Evolutionary conservation across 352 stramenopile species (phyloP).

Genomic region (Pythium dissotocum): DNA sequence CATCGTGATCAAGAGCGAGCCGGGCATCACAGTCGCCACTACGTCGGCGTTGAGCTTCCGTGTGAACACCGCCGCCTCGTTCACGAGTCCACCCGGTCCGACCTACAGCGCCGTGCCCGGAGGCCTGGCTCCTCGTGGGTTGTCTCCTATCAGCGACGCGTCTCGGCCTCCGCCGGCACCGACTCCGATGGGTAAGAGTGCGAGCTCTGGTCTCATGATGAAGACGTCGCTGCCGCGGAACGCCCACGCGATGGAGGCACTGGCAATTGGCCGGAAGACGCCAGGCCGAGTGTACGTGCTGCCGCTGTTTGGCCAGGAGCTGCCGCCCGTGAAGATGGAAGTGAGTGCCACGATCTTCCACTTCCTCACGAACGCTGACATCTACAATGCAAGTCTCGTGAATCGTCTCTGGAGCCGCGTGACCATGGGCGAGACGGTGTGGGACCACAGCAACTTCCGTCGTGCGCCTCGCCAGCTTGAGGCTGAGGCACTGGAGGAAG

Average conservation of each 20-base stretch:
- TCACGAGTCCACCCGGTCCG: slow-evolving; percentile 12
- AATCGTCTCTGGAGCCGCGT: slow-evolving; percentile 82
- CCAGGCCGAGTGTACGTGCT: slow-evolving; percentile 56
- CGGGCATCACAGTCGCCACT: neutral
- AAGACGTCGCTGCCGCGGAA: slow-evolving; percentile 22
- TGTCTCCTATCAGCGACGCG: slow-evolving; percentile 35
- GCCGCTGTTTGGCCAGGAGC: slow-evolving; percentile 63
- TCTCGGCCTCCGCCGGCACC: slow-evolving; percentile 16
- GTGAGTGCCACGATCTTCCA: slow-evolving; percentile 67
- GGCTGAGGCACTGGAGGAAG: slow-evolving; percentile 6
- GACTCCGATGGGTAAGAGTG: slow-evolving; percentile 5
- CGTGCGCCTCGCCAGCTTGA: slow-evolving; percentile 11
- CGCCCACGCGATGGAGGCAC: slow-evolving; percentile 20
- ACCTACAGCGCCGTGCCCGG: neutral
- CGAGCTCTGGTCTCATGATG: neutral
- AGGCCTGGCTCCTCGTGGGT: neutral
- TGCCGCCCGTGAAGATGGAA: slow-evolving; percentile 61
- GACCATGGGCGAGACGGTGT: slow-evolving; percentile 66
- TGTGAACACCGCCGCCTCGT: slow-evolving; percentile 10
- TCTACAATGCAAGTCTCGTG: slow-evolving; percentile 88
- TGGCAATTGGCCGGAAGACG: slow-evolving; percentile 16
- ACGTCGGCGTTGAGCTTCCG: slow-evolving; percentile 10
- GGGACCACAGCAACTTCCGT: slow-evolving; percentile 79
- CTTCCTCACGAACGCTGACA: slow-evolving; percentile 70
- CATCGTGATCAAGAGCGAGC: slow-evolving; percentile 23